A percentile compares a stretch with the other conserved stretches of the same genome.
Conservation (phyloP, 306 rosid genomes). For the Trifolium pratense region DNA sequence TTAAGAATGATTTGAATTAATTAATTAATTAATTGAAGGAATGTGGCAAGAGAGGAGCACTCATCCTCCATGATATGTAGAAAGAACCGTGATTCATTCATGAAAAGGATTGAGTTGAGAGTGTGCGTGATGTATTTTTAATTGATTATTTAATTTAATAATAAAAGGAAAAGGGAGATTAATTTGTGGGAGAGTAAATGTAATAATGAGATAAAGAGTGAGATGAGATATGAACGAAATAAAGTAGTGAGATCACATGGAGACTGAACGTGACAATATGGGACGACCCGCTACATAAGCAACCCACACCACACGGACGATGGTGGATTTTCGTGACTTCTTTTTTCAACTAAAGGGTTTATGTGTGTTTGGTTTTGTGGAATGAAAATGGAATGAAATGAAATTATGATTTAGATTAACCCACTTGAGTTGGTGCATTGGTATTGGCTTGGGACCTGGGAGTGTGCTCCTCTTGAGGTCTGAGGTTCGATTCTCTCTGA, state of each 20-base stretch:
- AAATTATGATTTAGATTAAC: no score
- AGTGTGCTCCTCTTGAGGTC: no score
- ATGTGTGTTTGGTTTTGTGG: no score
- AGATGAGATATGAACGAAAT: slow-evolving; percentile 36
- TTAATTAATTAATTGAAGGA: slow-evolving; percentile 36
- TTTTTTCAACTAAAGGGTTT: background rate
- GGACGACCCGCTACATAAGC: slow-evolving; percentile 45
- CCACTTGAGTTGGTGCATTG: no score
- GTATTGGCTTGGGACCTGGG: no score
- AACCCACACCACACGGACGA: slow-evolving; percentile 37
- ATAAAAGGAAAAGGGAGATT: slow-evolving; percentile 7
- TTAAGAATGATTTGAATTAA: no score
- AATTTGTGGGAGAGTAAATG: background rate
- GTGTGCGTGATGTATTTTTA: background rate
- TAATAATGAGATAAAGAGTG: slow-evolving; percentile 47
- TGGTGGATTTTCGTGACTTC: background rate
- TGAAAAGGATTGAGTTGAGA: slow-evolving; percentile 52
- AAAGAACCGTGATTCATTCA: slow-evolving; percentile 64
- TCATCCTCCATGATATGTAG: slow-evolving; percentile 52
- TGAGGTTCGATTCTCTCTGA: no score
- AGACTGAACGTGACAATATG: slow-evolving; percentile 64
- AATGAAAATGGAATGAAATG: no score
- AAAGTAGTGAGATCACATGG: slow-evolving; percentile 72
- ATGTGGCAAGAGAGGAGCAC: slow-evolving; percentile 37
- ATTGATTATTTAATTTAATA: background rate